phyloP scores from a whole-genome alignment of 2,329 filamentous ascomycete species.

The Neofusicoccum laricinum region DNA sequence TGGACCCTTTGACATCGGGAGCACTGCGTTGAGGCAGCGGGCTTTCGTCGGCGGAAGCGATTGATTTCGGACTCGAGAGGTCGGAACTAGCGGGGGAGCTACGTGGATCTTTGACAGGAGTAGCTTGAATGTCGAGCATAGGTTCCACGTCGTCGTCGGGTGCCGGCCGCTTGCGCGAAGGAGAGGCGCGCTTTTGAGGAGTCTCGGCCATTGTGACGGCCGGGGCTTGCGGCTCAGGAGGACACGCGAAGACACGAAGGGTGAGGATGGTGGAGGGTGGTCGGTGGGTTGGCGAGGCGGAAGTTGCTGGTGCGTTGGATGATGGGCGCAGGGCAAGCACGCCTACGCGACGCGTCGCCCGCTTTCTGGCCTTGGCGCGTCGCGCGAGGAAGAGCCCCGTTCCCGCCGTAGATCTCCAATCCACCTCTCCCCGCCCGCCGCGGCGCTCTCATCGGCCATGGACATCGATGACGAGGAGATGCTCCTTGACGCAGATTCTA shows the following conservation, averaged over 20 bases:
- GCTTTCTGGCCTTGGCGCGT: background rate
- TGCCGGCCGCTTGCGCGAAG: constrained; percentile 33
- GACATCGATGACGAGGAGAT: constrained; percentile 26
- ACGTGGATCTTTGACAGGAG: constrained; percentile 21
- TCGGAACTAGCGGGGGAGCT: constrained; percentile 30
- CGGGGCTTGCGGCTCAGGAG: background rate
- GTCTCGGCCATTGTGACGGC: constrained; percentile 29
- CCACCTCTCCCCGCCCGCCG: background rate
- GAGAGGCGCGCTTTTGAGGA: constrained; percentile 1
- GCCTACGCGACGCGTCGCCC: constrained; percentile 10
- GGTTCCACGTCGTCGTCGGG: constrained; percentile 28
- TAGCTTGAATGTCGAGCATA: constrained; percentile 19
- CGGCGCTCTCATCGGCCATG: background rate
- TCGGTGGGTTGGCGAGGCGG: background rate
- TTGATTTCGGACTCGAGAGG: constrained; percentile 29
- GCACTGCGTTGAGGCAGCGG: constrained; percentile 1
- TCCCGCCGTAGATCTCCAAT: constrained; percentile 1
- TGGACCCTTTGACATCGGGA: constrained; percentile 17
- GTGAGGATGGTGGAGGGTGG: background rate
- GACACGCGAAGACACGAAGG: background rate
- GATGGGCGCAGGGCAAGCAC: background rate
- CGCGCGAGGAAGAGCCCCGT: background rate
- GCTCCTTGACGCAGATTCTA: constrained; percentile 24
- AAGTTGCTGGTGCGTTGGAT: background rate
- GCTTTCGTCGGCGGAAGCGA: constrained; percentile 28